Base-by-base conservation (phyloP, 331 rosid species). In the Prunus yedoensis region DNA sequence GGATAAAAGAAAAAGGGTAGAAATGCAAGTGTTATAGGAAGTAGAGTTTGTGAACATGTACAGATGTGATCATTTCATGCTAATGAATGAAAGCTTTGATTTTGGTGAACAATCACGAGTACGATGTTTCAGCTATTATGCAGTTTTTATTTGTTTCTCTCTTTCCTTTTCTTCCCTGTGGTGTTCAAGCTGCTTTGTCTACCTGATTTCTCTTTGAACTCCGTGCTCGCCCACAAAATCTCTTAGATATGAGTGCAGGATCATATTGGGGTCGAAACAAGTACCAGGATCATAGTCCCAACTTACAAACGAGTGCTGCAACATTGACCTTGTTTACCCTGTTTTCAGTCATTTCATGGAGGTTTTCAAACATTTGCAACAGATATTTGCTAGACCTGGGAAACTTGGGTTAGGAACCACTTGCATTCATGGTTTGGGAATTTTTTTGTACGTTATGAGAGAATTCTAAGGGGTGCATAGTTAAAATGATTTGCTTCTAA, bases 11-110 rank as follows among this genome's bases (percentile, higher is more conserved):
- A 79, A 20, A 64, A 41, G 46, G 51, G 53, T 75, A 74, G 65
- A 66, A 64, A 75, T 76, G 74, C 74, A 52, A 41, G 75, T 79
- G 76, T 66, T 57, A 46, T 68, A 58, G 51, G 83, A 77, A 64
- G 62, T 50, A 77, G 83, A 80, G 75, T 70, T 75, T 77, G 52
- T 52, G 62, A 85, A 63, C 69, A 59, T 83, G 91, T 87, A 84
- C 78, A 87, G 90, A 62, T 61, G 45, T 77, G 71, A 45, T 73
- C 54, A 51, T 68, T 89, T 78, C 16, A 45, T 14, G 83, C 68
- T 41, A 52, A 72, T 46, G 32, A 66, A 80, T 57, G 74, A 80
- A 74, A 52, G 73, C 80, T 83, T 66, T 76, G 79, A 74, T 50
- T 72, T 83, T 67, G 60, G 81, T 71, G 71, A 62, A 30, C 20